Percentiles rank a stretch among this genome's conserved stretches.
phyloP scores from a whole-genome alignment of 1,284 basidiomycete species.

The Leccinum variabile region DNA sequence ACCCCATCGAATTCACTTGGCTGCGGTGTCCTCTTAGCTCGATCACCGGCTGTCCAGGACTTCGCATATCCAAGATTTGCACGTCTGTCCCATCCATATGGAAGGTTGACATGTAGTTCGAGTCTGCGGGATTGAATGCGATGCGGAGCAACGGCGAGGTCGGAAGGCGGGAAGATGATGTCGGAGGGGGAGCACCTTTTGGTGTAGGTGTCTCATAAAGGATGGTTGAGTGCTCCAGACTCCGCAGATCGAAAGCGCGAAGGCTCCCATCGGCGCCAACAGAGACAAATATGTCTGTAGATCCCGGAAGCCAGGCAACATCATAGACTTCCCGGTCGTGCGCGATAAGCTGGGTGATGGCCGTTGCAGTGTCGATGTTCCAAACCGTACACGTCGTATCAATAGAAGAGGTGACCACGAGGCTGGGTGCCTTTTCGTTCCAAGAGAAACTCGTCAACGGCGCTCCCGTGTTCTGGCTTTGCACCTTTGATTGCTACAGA shows the following conservation, averaged over 20 bases:
- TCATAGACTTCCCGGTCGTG: constrained; percentile 99
- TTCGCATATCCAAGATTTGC: constrained; percentile 92
- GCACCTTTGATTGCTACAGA: constrained; percentile 80
- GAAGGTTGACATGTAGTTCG: constrained; percentile 92
- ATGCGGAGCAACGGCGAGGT: constrained; percentile 83
- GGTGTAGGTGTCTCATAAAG: constrained; percentile 92
- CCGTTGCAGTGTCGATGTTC: constrained; percentile 96
- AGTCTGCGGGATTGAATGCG: constrained; percentile 83
- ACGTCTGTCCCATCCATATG: constrained; percentile 86
- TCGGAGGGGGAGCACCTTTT: constrained; percentile 62
- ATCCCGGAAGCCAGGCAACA: constrained; percentile 98
- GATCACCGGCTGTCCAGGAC: constrained; percentile 90
- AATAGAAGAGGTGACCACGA: constrained; percentile 94
- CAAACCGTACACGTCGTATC: constrained; percentile 96
- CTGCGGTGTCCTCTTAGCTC: constrained; percentile 81
- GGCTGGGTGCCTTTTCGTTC: constrained; percentile 86
- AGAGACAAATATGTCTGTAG: constrained; percentile 96
- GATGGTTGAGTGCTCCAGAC: constrained; percentile 97
- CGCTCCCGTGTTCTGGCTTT: constrained; percentile 78
- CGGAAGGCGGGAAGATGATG: constrained; percentile 62
- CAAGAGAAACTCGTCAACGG: constrained; percentile 95
- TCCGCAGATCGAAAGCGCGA: constrained; percentile 94
- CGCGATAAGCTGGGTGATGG: constrained; percentile 96
- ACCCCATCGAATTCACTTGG: constrained; percentile 81
- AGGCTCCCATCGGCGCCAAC: constrained; percentile 97